phyloP scores from a whole-genome alignment of 164 flowering plant species.

The Stephania cephalantha region DNA sequence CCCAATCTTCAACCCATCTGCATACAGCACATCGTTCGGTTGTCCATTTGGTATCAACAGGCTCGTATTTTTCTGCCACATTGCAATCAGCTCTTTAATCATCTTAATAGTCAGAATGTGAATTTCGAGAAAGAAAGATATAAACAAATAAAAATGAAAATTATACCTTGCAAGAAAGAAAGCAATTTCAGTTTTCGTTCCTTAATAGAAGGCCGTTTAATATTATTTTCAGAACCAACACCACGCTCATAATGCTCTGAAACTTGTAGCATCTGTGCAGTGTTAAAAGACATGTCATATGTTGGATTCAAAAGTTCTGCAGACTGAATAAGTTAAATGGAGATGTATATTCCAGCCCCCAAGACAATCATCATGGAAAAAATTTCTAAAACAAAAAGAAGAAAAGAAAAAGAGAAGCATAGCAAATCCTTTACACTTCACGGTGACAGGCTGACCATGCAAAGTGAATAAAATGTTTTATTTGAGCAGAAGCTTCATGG shows the following conservation, averaged over 20 bases:
- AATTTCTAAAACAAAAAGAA: neutral
- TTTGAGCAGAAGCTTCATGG: no score
- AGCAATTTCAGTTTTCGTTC: slow-evolving; percentile 70
- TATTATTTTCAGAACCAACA: slow-evolving; percentile 40
- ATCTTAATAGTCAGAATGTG: neutral
- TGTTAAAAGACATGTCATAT: slow-evolving; percentile 2
- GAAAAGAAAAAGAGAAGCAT: no score
- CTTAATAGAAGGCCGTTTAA: slow-evolving; percentile 58
- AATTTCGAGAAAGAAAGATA: slow-evolving; percentile 1
- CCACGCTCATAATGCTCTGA: slow-evolving; percentile 58
- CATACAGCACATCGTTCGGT: slow-evolving; percentile 98
- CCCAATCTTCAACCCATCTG: slow-evolving; percentile 99
- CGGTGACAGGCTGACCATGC: no score
- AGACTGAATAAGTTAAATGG: neutral
- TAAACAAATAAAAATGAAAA: neutral
- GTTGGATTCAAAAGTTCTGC: neutral
- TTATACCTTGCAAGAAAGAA: slow-evolving; percentile 63
- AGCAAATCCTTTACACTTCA: no score
- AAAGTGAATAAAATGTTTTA: no score
- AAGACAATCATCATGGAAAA: neutral
- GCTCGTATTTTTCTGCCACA: slow-evolving; percentile 78
- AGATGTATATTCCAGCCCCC: neutral
- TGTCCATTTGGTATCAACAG: slow-evolving; percentile 90
- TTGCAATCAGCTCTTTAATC: slow-evolving; percentile 5
- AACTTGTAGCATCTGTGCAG: slow-evolving; percentile 68